These are phyloP conservation scores for Glycine soja DNA, from an alignment of 306 rosid genomes.

Conservation along the genomic window DNA sequence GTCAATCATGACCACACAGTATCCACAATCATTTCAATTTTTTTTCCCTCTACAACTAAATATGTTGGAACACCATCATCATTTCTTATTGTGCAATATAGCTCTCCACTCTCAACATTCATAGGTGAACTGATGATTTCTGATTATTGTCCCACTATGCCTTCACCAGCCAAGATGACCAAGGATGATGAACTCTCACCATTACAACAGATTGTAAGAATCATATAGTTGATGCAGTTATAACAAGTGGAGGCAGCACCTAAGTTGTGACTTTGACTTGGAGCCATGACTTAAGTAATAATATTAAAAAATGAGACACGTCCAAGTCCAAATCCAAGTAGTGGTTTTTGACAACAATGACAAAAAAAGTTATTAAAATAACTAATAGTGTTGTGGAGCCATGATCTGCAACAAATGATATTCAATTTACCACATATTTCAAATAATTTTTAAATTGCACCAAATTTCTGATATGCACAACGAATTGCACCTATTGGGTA, in stretches of 20 bases:
- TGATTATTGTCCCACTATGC: background rate
- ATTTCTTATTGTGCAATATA: no score
- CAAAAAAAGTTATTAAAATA: constrained; percentile 2
- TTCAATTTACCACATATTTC: background rate
- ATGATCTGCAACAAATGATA: background rate
- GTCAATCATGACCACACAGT: no score
- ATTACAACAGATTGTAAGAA: background rate
- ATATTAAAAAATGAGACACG: background rate
- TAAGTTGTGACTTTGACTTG: background rate
- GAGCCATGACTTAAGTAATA: background rate
- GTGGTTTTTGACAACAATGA: background rate
- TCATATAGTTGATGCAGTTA: background rate
- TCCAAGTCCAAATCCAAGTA: background rate
- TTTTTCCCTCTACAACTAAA: no score
- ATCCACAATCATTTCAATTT: no score
- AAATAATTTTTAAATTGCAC: background rate
- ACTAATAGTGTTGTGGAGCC: background rate
- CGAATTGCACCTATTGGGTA: background rate
- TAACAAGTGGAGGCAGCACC: background rate
- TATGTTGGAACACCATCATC: no score
- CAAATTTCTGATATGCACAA: background rate
- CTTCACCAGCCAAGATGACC: background rate
- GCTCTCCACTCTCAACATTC: no score
- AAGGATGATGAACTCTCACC: background rate
- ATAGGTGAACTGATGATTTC: no score